Evolutionary conservation across 495 filamentous ascomycete species (phyloP).

Genomic region (Annulohypoxylon stygium): DNA sequence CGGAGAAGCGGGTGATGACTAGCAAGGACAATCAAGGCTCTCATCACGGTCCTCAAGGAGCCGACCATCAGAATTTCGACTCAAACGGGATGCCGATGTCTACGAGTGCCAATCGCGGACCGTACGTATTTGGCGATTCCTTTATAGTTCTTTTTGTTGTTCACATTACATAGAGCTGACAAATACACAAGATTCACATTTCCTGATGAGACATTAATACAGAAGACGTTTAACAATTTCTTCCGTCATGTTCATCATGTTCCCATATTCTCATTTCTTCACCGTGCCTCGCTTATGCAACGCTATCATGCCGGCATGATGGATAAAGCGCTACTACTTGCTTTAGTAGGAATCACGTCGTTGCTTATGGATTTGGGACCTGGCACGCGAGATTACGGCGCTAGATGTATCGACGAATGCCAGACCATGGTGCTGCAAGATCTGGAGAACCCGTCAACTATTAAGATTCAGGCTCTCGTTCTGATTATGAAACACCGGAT

Average conservation of each 20-base stretch:
- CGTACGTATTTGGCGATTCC: slow-evolving; percentile 40
- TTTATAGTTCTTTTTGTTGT: too few relatives aligned
- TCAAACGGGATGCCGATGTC: slow-evolving; percentile 25
- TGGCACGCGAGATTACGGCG: slow-evolving; percentile 58
- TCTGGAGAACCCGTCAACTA: slow-evolving; percentile 61
- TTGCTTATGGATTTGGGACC: slow-evolving; percentile 61
- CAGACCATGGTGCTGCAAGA: slow-evolving; percentile 57
- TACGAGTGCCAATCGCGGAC: slow-evolving; percentile 36
- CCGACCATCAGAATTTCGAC: slow-evolving; percentile 38
- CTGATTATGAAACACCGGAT: slow-evolving; percentile 64
- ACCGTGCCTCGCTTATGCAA: slow-evolving; percentile 66
- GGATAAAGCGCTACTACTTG: slow-evolving; percentile 61
- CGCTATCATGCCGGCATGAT: slow-evolving; percentile 63
- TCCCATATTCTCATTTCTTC: slow-evolving; percentile 64
- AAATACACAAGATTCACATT: slow-evolving; percentile 45
- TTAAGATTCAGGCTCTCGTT: slow-evolving; percentile 63
- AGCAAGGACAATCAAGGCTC: slow-evolving; percentile 49
- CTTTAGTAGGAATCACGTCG: slow-evolving; percentile 62
- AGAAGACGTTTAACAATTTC: slow-evolving; percentile 61
- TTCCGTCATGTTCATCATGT: slow-evolving; percentile 66
- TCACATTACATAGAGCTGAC: slow-evolving; percentile 44
- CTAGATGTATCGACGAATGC: slow-evolving; percentile 62
- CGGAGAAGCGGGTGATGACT: slow-evolving; percentile 51
- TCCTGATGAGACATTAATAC: slow-evolving; percentile 57
- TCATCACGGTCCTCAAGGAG: slow-evolving; percentile 42